These are phyloP conservation scores for Ceratocystis huliohia DNA, from an alignment of 2,329 filamentous ascomycete genomes.

Conservation along the genomic window DNA sequence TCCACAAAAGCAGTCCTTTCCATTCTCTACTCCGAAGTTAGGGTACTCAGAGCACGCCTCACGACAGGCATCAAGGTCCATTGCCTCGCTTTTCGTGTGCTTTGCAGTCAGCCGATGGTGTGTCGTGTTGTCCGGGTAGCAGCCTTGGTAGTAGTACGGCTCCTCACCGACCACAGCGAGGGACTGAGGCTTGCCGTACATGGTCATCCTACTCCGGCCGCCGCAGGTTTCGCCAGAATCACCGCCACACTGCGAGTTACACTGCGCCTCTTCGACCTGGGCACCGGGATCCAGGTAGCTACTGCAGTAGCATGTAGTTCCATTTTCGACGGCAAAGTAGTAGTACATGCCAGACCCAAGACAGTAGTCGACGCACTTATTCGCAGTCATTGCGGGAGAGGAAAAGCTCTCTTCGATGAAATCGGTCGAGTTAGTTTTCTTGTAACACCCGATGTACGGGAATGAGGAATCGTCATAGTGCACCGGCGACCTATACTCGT, in stretches of 20 bases:
- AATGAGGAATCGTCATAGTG: not conserved
- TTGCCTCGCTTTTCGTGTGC: not conserved
- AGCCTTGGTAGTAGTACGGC: slow-evolving; percentile 18
- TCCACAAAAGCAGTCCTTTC: slow-evolving; percentile 10
- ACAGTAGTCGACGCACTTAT: slow-evolving; percentile 11
- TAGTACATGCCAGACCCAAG: slow-evolving; percentile 15
- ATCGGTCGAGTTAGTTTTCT: not conserved
- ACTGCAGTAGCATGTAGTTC: slow-evolving; percentile 15
- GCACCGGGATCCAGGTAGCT: not conserved
- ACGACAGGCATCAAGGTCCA: slow-evolving; percentile 14
- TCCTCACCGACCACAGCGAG: not conserved
- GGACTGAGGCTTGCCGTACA: slow-evolving; percentile 15
- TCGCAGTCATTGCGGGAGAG: slow-evolving; percentile 11
- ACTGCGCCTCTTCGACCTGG: not conserved
- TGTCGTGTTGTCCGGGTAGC: slow-evolving; percentile 1
- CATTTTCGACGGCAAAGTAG: slow-evolving; percentile 7
- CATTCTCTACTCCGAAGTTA: slow-evolving; percentile 15
- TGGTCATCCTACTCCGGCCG: not conserved
- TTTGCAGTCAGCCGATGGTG: not conserved
- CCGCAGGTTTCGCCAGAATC: slow-evolving; percentile 13
- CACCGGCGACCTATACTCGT: not conserved
- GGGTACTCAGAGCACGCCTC: slow-evolving; percentile 7
- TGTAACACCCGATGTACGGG: slow-evolving; percentile 14
- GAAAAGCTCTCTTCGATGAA: not conserved
- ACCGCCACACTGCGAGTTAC: slow-evolving; percentile 9